These are phyloP conservation scores for Stachybotrys chlorohalonatus DNA, from an alignment of 2,329 filamentous ascomycete species.

Conservation along the genomic window DNA sequence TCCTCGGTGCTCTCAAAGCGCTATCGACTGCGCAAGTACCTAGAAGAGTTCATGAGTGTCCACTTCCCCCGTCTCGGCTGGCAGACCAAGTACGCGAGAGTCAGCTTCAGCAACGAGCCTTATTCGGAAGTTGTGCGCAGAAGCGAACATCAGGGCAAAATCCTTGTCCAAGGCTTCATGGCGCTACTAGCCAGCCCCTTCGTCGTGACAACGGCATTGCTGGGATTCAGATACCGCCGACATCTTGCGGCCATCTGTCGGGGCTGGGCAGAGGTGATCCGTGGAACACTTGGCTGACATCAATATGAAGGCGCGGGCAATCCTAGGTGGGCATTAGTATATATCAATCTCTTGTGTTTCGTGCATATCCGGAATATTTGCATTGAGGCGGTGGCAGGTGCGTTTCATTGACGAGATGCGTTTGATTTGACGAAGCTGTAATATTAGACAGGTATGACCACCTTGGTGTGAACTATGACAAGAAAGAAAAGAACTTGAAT, in stretches of 20 bases:
- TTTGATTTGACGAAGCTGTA: too few relatives aligned
- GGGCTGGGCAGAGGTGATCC: neutral
- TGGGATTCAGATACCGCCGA: constrained; percentile 16
- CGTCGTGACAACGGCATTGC: constrained; percentile 12
- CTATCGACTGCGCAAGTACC: constrained; percentile 72
- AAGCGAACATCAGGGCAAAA: constrained; percentile 58
- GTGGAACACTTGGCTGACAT: neutral
- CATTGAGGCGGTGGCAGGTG: too few relatives aligned
- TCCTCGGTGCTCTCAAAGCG: constrained; percentile 67
- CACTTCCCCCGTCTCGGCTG: constrained; percentile 73
- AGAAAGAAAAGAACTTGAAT: too few relatives aligned
- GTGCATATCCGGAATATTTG: too few relatives aligned
- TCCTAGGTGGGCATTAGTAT: too few relatives aligned
- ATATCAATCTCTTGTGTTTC: too few relatives aligned
- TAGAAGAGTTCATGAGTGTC: constrained; percentile 76
- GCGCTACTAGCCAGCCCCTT: constrained; percentile 23
- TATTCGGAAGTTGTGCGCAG: constrained; percentile 74
- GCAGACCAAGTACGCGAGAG: constrained; percentile 83
- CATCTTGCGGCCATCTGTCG: neutral
- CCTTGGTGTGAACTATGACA: too few relatives aligned
- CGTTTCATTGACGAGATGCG: too few relatives aligned
- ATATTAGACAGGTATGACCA: too few relatives aligned
- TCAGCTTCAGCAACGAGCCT: constrained; percentile 88
- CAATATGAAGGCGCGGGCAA: neutral
- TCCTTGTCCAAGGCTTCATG: constrained; percentile 41